Percentiles rank a stretch among this genome's conserved stretches.
Evolutionary conservation across 768 basidiomycete species (phyloP).

Genomic region (Mycena capillaripes): DNA sequence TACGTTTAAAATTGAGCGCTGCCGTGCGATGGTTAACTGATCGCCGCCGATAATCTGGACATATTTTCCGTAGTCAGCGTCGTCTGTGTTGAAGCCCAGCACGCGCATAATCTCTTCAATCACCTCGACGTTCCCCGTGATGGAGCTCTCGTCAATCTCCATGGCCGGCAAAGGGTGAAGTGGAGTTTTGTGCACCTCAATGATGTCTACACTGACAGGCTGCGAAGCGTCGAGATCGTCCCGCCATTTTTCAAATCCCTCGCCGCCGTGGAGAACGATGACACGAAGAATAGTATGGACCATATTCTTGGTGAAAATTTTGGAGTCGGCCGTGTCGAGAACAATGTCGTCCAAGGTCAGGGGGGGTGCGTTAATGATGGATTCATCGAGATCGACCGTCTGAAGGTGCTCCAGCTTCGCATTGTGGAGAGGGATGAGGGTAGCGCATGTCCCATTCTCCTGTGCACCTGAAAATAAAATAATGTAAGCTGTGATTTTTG

Average conservation of each 20-base stretch:
- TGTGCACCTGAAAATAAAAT: conserved; percentile 32
- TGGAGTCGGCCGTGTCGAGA: conserved; percentile 28
- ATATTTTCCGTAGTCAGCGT: conserved; percentile 14
- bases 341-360: conserved; percentile 39
- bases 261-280: conserved; percentile 34
- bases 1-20: conserved; percentile 24
- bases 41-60: conserved; percentile 35
- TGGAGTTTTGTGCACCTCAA: conserved; percentile 24
- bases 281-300: conserved; percentile 30
- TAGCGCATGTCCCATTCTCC: conserved; percentile 49
- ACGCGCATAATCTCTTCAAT: conserved; percentile 28
- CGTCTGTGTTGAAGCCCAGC: conserved; percentile 11
- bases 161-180: conserved; percentile 32
- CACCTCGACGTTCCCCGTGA: conserved; percentile 36
- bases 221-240: conserved; percentile 11
- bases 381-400: conserved; percentile 31
- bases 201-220: conserved; percentile 24
- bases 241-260: conserved; percentile 16
- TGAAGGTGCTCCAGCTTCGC: conserved; percentile 36
- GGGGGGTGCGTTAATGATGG: conserved; percentile 35
- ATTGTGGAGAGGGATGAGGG: conserved; percentile 36
- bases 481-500: not conserved
- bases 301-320: conserved; percentile 17
- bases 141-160: conserved; percentile 37
- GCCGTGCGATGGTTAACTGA: conserved; percentile 35